Evolutionary conservation across 2,329 filamentous ascomycete genomes (phyloP), one percentile per base, ranked within the genome.

Genomic region (Nemania sp.): DNA sequence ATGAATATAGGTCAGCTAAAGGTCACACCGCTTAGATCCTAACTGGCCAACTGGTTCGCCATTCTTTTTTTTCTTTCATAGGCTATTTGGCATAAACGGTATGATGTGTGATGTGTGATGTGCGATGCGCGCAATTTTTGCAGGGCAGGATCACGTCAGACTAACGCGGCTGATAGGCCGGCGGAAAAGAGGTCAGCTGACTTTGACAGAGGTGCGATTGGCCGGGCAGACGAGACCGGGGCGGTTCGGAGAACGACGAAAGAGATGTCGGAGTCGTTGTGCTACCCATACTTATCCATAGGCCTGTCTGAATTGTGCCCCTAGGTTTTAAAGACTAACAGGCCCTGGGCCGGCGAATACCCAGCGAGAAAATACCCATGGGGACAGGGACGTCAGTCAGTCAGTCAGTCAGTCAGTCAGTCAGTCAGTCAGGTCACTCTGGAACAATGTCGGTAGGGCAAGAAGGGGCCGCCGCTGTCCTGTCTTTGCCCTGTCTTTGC

Each of bases 371-470:
- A n/a, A 11, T 51, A 22, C 5, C 56, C 52, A 15, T 41, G 32
- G 4, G 41, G n/a, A 13, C 18, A 35, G 49, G 5, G 22, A 18
- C 38, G 56, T 49, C 7, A 35, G 32, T 7, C 7, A 11, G 32
- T 7, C 11, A 35, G 32, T 8, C 32, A n/a, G 56, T 49, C 7
- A 35, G 32, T 7, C 7, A 11, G 32, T 7, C 11, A 35, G 32
- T 8, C 32, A n/a, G 32, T 35, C 32, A 35, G 60, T 64, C 67
- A 67, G 67, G 64, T 69, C 64, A 69, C 55, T 67, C 56, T 64
- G 52, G 45, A 69, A 65, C 66, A 65, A 45, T 8, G 24, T 57
- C 24, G 66, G 66, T 65, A 55, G 47, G 52, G 56, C 51, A 60
- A 60, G 55, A 49, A 20, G 22, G 51, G 27, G 51, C n/a, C n/a